phyloP scores from a whole-genome alignment of 2,329 filamentous ascomycete species.

The Cordyceps farinosa region DNA sequence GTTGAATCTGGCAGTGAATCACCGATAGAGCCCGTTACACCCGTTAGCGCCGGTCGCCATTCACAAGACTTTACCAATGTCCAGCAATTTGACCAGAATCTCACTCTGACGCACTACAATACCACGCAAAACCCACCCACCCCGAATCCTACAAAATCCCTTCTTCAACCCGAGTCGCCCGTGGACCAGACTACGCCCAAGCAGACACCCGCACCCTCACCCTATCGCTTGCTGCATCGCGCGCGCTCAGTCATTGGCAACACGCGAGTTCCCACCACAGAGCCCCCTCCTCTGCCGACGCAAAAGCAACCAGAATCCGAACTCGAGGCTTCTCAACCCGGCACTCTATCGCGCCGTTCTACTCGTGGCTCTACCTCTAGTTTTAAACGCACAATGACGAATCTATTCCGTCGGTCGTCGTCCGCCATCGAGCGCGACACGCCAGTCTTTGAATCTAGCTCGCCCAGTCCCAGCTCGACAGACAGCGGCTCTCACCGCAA shows the following conservation, averaged over 20 bases:
- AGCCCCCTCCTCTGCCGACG: constrained; percentile 1
- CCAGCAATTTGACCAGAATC: constrained; percentile 36
- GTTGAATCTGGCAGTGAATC: constrained; percentile 60
- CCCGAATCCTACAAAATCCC: constrained; percentile 9
- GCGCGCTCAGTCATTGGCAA: constrained; percentile 16
- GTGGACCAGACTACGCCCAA: constrained; percentile 17
- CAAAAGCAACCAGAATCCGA: not conserved
- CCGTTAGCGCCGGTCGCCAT: constrained; percentile 52
- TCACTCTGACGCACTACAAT: constrained; percentile 13
- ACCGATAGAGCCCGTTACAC: constrained; percentile 58
- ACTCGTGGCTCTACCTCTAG: constrained; percentile 42
- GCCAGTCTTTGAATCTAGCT: constrained; percentile 22
- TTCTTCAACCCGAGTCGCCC: constrained; percentile 5
- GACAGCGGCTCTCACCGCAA: constrained; percentile 28
- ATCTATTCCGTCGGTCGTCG: constrained; percentile 44
- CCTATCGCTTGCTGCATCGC: constrained; percentile 4
- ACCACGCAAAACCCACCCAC: constrained; percentile 15
- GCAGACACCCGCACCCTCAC: constrained; percentile 17
- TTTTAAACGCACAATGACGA: constrained; percentile 49
- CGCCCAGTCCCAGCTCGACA: constrained; percentile 10
- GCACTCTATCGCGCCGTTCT: constrained; percentile 37
- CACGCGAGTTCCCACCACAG: not conserved
- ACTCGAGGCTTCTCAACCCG: constrained; percentile 20
- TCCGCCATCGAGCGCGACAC: constrained; percentile 30
- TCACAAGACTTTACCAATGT: constrained; percentile 51